These are phyloP conservation scores for Pinus albicaulis DNA, from an alignment of 75 land plant species.

Conservation along the genomic window DNA sequence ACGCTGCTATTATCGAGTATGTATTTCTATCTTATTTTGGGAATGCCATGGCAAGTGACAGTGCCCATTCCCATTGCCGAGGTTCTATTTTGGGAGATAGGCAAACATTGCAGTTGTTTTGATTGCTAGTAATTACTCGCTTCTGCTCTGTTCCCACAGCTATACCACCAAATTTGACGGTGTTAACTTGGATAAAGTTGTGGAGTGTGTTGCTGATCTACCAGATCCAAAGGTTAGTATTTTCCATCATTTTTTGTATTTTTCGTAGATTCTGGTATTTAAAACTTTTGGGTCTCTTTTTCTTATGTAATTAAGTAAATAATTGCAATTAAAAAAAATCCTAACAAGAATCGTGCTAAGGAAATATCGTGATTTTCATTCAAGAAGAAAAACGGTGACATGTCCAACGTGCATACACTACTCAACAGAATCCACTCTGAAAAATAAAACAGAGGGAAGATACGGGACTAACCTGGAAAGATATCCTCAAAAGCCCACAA, in stretches of 20 bases:
- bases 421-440: too few species aligned
- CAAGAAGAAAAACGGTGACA: too few species aligned
- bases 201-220: constrained; percentile 73
- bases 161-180: constrained; percentile 85
- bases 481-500: too few species aligned
- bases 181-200: constrained; percentile 60
- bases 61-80: neutral
- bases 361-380: too few species aligned
- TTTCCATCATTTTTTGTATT: neutral
- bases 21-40: constrained; percentile 19
- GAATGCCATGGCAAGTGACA: neutral
- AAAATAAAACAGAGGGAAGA: too few species aligned
- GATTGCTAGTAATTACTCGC: neutral
- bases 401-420: too few species aligned
- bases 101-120: neutral
- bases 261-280: neutral
- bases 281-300: too few species aligned
- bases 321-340: too few species aligned
- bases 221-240: constrained; percentile 85
- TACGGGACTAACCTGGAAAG: too few species aligned
- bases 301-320: too few species aligned
- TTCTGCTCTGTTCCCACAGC: constrained; percentile 25
- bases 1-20: constrained; percentile 86
- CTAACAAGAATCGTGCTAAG: too few species aligned
- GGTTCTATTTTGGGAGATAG: neutral